Evolutionary conservation across 2,329 filamentous ascomycete genomes (phyloP), one percentile per base, ranked within the genome.

Genomic region (Fusarium mexicanum): DNA sequence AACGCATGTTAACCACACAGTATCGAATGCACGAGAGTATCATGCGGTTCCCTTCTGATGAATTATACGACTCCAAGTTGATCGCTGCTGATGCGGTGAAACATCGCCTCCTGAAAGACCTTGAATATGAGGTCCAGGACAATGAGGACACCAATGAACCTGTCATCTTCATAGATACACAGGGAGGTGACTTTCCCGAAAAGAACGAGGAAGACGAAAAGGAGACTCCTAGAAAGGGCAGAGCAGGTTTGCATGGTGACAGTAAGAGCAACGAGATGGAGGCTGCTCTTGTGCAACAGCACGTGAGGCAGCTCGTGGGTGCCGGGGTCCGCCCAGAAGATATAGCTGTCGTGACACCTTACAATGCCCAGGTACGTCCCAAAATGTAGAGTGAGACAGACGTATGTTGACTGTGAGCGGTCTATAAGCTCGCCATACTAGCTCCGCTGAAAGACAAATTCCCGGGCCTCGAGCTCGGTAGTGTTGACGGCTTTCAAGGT

Each of bases 11-110:
- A 31, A 98, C 94, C 8, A 97, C 93, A 9, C 96, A 99, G 84
- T 99, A 99, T 82, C 94, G 96, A 43, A 99, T 99, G 96, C 95
- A 99, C 80, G 93, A 97, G 79, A 91, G 87, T 61, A 98, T 99
- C 78, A 98, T 98, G 95, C 89, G 91, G 12, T 99, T 98, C 78
- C 96, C 96, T 1, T 98, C 96, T 1, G 89, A 93, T 71, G 92
- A 96, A 80, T 87, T 98, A 17, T 99, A 99, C 83, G 94, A 94
- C 69, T 90, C 89, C 5, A 92, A 92, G 77, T 89, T 99, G 3
- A 85, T 95, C 6, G 96, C 96, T 1, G 95, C 93, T 3, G 93
- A 96, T 9, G 86, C 87, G 0, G 96, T 98, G 71, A 93, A 92
- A 80, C 85, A 84, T 10, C 90, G 95, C 22, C 84, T 98, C 12